Base-by-base conservation (phyloP, 164 flowering plant genomes). In the Buxus sempervirens region DNA sequence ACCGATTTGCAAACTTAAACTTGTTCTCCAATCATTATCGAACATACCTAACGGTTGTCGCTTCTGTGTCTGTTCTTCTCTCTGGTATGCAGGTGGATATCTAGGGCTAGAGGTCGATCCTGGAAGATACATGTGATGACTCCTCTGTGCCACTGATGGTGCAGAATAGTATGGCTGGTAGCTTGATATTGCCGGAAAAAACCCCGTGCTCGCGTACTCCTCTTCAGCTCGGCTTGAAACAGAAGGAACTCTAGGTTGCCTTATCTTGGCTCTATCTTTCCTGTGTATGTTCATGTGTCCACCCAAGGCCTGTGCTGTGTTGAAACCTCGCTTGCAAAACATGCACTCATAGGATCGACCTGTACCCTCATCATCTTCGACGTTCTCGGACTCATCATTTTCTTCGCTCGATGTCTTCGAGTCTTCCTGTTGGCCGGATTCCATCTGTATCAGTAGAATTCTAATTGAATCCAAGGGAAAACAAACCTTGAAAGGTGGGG, bases 271-370 rank as follows among this genome's bases (percentile, higher is more conserved):
- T 70, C 90, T 76, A 60, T 84, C 88, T 65, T 79, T 83, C 54
- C 90, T 67, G 42, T 86, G 90, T 58, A 86, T 84, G 53, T 86
- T 86, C 90, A 86, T 86, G 71, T 86, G 90, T 2, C 90, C 90
- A 0, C 90, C 90, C 27, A 86, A 67, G 58, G 90, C 90, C 51
- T 86, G 90, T 5, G 90, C 90, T 0, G 84, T 84, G 25, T 85
- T 77, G 80, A 86, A 84, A 26, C 88, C 90, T 74, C 85, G 26
- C 78, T 81, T 83, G 77, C 90, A 86, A 57, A 82, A 86, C 65
- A 75, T 82, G 54, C 90, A 86, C 69, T 81, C 82, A 32, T 86
- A 86, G 56, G 80, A 80, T 14, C 86, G 42, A 16, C 74, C 58
- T 8, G 64, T 45, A 41, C 63, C 55, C 0, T 26, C 54, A 13